Base-by-base conservation (phyloP, 2,329 filamentous ascomycete genomes). In the Bipolaris bicolor region DNA sequence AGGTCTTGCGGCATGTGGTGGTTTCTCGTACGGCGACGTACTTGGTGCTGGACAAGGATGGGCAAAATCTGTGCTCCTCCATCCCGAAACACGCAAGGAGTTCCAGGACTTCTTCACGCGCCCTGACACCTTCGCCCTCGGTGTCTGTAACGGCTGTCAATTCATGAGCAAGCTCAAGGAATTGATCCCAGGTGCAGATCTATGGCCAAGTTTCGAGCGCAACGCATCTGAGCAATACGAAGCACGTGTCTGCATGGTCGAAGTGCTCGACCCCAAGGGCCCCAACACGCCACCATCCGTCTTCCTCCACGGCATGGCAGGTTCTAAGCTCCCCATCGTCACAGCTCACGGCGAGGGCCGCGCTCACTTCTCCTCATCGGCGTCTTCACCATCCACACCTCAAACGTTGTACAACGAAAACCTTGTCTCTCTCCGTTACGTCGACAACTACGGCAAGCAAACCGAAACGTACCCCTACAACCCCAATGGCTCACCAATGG, bases 141-240 rank as follows among this genome's bases (percentile, higher is more conserved):
- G 95, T 67, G 92, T 98, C 33, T 98, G 95, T 84, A 99, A 99
- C 75, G 95, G 95, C 49, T 98, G 95, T 74, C 95, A 99, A 78
- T 96, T 98, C 86, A 82, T 98, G 39, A 90, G 90, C 5, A 87
- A 92, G 49, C 81, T 96, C 39, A 91, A 91, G 72, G 87, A 89
- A 58, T 81, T 97, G 51, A 96, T 97, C 62, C 93, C 92, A 0
- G 93, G 92, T n/a, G 87, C 92, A 0, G 76, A 81, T 63, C 79
- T 85, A 68, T 97, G 93, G 92, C 93, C 92, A 2, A 90, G 85
- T 22, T 97, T 97, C 77, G 89, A 94, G 57, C 84, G 90, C 58
- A 98, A 98, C 77, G 80, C 84, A 49, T 91, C 88, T 72, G 88
- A 94, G 75, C 93, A 97, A 78, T 97, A 97, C 77, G 93, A 97